Evolutionary conservation across 1,139 yeast genomes (phyloP).

Genomic region (Lodderomyces jiufengensis): DNA sequence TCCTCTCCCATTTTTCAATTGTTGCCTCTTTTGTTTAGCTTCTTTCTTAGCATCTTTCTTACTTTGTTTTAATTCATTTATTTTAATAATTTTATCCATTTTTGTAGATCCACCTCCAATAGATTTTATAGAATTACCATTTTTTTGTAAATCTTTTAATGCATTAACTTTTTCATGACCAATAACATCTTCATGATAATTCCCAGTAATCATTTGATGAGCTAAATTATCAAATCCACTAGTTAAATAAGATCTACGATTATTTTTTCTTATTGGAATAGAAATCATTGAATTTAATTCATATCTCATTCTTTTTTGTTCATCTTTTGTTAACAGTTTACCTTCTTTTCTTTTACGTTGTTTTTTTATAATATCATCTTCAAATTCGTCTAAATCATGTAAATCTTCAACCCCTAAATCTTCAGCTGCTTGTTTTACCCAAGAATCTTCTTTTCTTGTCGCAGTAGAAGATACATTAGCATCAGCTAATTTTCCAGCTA

Average conservation of each 20-base stretch:
- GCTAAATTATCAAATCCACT: slow-evolving; percentile 85
- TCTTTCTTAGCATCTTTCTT: slow-evolving; percentile 5
- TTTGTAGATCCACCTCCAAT: slow-evolving; percentile 13
- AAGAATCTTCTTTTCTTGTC: slow-evolving; percentile 65
- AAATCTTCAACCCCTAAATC: slow-evolving; percentile 81
- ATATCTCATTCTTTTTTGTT: slow-evolving; percentile 45
- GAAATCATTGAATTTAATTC: slow-evolving; percentile 57
- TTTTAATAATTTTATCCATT: slow-evolving; percentile 7
- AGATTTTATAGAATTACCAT: slow-evolving; percentile 16
- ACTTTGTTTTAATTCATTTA: slow-evolving; percentile 2
- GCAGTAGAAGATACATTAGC: slow-evolving; percentile 58
- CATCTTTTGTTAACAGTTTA: slow-evolving; percentile 50
- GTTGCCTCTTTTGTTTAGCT: slow-evolving; percentile 4
- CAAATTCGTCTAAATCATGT: slow-evolving; percentile 54
- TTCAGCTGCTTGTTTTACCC: slow-evolving; percentile 90
- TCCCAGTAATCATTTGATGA: slow-evolving; percentile 71
- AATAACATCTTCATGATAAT: slow-evolving; percentile 63
- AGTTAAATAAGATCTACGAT: slow-evolving; percentile 74
- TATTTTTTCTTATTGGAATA: slow-evolving; percentile 62
- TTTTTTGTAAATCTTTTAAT: slow-evolving; percentile 52
- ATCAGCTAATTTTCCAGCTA: slow-evolving; percentile 77
- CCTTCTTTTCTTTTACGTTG: slow-evolving; percentile 59
- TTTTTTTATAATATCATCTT: slow-evolving; percentile 64
- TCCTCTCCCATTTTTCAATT: slow-evolving; percentile 1
- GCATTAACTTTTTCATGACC: slow-evolving; percentile 74